Evolutionary conservation across 2,329 filamentous ascomycete genomes (phyloP).

Genomic region (Aspergillus fijiensis): DNA sequence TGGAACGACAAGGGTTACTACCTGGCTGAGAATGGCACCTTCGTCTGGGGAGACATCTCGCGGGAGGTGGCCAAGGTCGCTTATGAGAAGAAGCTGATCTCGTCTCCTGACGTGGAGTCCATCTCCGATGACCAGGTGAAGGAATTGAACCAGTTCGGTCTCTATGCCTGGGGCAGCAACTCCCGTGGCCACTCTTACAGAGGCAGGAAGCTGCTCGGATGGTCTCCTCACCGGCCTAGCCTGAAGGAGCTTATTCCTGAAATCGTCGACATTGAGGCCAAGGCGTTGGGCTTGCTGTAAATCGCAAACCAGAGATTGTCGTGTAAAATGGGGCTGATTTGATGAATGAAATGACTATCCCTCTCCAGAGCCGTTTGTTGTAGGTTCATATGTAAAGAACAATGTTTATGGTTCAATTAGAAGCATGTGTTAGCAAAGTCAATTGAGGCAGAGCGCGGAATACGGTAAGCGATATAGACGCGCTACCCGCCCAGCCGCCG

Average conservation of each 20-base stretch:
- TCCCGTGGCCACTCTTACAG: conserved; percentile 38
- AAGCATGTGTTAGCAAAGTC: background rate
- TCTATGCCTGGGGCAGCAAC: conserved; percentile 41
- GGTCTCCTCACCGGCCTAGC: conserved; percentile 43
- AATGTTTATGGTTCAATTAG: background rate
- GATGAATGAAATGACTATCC: conserved; percentile 4
- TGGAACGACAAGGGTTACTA: conserved; percentile 51
- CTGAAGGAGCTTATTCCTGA: conserved; percentile 56
- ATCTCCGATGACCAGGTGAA: conserved; percentile 33
- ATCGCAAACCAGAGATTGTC: background rate
- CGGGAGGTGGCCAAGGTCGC: conserved; percentile 46
- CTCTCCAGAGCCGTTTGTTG: no score
- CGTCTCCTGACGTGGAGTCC: conserved; percentile 40
- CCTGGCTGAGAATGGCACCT: conserved; percentile 46
- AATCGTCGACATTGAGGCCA: conserved; percentile 53
- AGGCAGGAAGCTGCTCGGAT: conserved; percentile 40
- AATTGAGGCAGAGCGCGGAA: background rate
- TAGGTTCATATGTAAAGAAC: no score
- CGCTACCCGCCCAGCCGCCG: conserved; percentile 4
- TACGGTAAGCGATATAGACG: background rate
- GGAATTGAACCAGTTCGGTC: conserved; percentile 43
- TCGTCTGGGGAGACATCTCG: conserved; percentile 43
- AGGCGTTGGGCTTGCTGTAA: conserved; percentile 34
- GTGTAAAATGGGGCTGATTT: background rate
- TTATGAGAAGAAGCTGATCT: conserved; percentile 55